These are phyloP conservation scores for Arabidopsis hybrid DNA, from an alignment of 441 rosid species.

Conservation along the genomic window DNA sequence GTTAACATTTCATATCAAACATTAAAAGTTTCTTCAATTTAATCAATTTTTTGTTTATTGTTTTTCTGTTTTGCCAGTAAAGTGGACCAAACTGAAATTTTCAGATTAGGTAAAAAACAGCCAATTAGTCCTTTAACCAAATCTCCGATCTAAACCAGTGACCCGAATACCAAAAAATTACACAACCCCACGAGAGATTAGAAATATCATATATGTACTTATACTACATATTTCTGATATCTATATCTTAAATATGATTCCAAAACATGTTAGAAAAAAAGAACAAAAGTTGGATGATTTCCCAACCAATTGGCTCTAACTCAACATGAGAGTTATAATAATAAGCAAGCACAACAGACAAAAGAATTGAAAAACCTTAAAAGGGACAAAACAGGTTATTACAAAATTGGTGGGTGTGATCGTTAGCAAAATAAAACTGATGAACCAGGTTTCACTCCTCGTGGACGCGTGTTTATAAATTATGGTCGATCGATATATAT, in stretches of 20 bases:
- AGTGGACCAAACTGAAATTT: not conserved
- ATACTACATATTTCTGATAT: not conserved
- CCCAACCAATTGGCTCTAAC: constrained; percentile 44
- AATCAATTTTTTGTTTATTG: not conserved
- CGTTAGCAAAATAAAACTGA: constrained; percentile 10
- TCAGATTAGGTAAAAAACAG: not conserved
- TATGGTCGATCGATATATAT: constrained; percentile 19
- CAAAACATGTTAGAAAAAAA: not conserved
- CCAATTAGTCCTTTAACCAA: not conserved
- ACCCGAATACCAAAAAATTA: not conserved
- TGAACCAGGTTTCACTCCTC: constrained; percentile 36
- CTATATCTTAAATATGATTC: not conserved
- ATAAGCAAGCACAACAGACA: constrained; percentile 22
- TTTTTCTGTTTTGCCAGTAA: not conserved
- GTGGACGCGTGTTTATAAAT: constrained; percentile 35
- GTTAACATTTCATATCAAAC: not conserved
- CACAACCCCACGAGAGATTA: not conserved
- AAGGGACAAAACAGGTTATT: constrained; percentile 39
- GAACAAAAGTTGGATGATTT: constrained; percentile 22
- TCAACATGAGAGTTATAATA: constrained; percentile 10
- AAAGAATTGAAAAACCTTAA: not conserved
- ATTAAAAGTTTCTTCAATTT: not conserved
- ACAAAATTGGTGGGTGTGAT: constrained; percentile 44
- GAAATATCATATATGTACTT: not conserved
- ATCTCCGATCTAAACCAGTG: not conserved